Evolutionary conservation across 257 asterid genomes (phyloP), one percentile per base, ranked within the genome.

Genomic region (Voacanga thouarsii): DNA sequence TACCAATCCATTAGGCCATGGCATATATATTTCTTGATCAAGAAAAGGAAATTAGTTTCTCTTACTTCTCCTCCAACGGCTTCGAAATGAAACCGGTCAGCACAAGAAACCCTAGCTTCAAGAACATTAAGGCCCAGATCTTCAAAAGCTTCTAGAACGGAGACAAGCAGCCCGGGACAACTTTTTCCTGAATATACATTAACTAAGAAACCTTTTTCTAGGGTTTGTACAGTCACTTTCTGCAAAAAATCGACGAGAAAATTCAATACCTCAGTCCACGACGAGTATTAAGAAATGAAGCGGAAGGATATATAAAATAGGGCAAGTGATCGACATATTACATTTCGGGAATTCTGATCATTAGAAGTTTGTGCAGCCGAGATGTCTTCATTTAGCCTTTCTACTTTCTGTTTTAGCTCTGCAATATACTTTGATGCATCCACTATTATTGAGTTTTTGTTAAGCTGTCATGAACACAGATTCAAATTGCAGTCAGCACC

Each of bases 71-170:
- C 97, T 30, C 96, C 97, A 37, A 92, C 66, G n/a, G 96, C 97
- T 86, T 91, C 92, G 28, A 94, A 83, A 73, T 89, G 90, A 84
- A 92, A 94, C 77, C 53, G 83, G 51, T 92, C 89, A 0, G 83
- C 87, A 83, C 96, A 94, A 41, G 97, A 92, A 91, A 94, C 92
- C 94, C 96, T 90, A 85, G 97, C 97, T 80, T 94, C 97, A 75
- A 90, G 83, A 6, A 94, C 91, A 64, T 79, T 85, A 21, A 94
- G 97, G 26, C 99, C 95, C 53, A 94, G 79, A 53, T 88, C 92
- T 79, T 94, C 99, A 83, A 94, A 88, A 69, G 96, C 91, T 63
- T 89, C 93, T 76, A 94, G 72, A 77, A 91, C 87, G 60, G 77
- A 77, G 30, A 90, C 92, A 7, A 92, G 95, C 80, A 94, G 72